Evolutionary conservation across 352 stramenopile species (phyloP).

Genomic region (Blastocystis sp.): DNA sequence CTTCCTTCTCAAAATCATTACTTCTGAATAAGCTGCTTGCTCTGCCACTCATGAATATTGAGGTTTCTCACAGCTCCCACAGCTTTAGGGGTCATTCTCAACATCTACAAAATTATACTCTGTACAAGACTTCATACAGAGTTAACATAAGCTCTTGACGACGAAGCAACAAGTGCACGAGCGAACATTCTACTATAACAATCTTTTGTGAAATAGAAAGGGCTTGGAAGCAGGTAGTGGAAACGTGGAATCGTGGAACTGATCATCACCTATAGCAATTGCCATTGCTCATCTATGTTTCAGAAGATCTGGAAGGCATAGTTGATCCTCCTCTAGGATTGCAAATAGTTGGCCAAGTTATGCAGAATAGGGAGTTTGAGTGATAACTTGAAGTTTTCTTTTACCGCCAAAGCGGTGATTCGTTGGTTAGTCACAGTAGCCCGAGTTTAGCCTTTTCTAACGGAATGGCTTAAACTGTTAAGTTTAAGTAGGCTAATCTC

Average conservation of each 20-base stretch:
- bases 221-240: not conserved
- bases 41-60: conserved; percentile 87
- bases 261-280: not conserved
- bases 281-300: not conserved
- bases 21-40: conserved; percentile 83
- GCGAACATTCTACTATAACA: conserved; percentile 49
- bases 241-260: conserved; percentile 29
- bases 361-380: no score
- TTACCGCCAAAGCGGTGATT: no score
- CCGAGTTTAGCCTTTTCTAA: no score
- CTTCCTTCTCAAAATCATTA: conserved; percentile 76
- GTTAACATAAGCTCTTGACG: conserved; percentile 23
- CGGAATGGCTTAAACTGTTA: no score
- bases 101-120: not conserved
- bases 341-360: no score
- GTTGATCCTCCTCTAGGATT: no score
- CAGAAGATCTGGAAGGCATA: no score
- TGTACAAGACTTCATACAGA: not conserved
- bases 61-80: conserved; percentile 69
- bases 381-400: no score
- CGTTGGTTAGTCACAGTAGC: no score
- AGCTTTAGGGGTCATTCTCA: conserved; percentile 51
- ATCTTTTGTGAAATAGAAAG: conserved; percentile 9
- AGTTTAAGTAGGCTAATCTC: no score
- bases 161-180: conserved; percentile 40